A percentile compares a stretch with the other conserved stretches of the same genome.
Evolutionary conservation across 108 stramenopile species (phyloP).

Genomic region (Nitzschia palea): DNA sequence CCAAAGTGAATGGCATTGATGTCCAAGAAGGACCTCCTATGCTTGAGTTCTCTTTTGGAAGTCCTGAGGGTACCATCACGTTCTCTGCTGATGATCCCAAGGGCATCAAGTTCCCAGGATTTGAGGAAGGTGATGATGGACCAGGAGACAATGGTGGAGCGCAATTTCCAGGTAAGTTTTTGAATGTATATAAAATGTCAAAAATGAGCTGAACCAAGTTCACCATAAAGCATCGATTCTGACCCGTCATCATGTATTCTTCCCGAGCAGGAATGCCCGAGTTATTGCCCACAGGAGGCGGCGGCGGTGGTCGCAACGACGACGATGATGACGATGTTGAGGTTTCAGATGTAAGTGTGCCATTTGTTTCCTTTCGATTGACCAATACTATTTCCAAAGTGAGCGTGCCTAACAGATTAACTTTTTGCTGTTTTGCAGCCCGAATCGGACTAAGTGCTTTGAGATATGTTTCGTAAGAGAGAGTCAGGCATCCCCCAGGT

Average conservation of each 20-base stretch:
- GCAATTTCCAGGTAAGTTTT: conserved; percentile 25
- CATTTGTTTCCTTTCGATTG: too few relatives aligned
- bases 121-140: conserved; percentile 43
- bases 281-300: conserved; percentile 23
- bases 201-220: too few relatives aligned
- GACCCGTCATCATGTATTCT: conserved; percentile 2
- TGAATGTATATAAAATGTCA: too few relatives aligned
- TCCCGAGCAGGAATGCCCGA: conserved; percentile 21
- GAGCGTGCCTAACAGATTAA: too few relatives aligned
- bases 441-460: too few relatives aligned
- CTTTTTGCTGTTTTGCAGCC: too few relatives aligned
- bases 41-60: conserved; percentile 47
- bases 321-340: conserved; percentile 22
- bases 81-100: conserved; percentile 40
- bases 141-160: conserved; percentile 17
- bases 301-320: conserved; percentile 7
- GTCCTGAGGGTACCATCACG: conserved; percentile 51
- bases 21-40: conserved; percentile 43
- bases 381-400: too few relatives aligned
- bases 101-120: conserved; percentile 55
- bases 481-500: too few relatives aligned
- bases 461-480: too few relatives aligned
- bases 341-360: conserved; percentile 16
- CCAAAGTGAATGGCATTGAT: conserved; percentile 28
- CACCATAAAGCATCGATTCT: too few relatives aligned